Conservation (phyloP, 805 yeast species). For the Spathaspora passalidarum region DNA sequence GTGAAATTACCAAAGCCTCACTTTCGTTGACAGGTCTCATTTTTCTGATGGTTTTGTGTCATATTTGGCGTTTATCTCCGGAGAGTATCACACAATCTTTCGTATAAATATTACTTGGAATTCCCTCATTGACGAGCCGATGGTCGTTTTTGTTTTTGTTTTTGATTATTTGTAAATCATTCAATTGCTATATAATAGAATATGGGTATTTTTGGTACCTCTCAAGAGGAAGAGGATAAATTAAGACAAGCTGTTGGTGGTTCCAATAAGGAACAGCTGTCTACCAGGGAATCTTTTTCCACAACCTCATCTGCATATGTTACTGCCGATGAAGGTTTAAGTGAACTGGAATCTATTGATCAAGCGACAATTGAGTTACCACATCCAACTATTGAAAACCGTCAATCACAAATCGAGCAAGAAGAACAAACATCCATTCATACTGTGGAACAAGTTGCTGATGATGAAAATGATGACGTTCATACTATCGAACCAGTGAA, state of each 20-base stretch:
- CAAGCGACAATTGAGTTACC: conserved; percentile 1
- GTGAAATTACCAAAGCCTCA: no score
- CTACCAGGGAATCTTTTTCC: conserved; percentile 13
- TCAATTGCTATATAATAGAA: no score
- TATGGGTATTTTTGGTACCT: conserved; percentile 38
- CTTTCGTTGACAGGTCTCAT: no score
- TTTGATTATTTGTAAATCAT: no score
- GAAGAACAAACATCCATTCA: not conserved
- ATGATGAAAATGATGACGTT: not conserved
- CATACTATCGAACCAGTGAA: not conserved
- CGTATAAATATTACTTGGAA: no score
- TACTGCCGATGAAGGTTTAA: conserved; percentile 27
- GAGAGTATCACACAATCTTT: no score
- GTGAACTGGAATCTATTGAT: conserved; percentile 2
- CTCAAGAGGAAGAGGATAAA: conserved; percentile 25
- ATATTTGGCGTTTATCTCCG: no score
- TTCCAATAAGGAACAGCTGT: conserved; percentile 5
- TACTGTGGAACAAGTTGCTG: not conserved
- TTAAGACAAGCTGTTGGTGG: conserved; percentile 20
- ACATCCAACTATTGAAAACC: not conserved
- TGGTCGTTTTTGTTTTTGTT: no score
- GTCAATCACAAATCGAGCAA: not conserved
- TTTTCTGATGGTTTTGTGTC: no score
- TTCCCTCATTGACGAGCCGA: no score
- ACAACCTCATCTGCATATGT: conserved; percentile 30